Evolutionary conservation across 805 yeast species (phyloP).

Genomic region (Candida endomychidarum): DNA sequence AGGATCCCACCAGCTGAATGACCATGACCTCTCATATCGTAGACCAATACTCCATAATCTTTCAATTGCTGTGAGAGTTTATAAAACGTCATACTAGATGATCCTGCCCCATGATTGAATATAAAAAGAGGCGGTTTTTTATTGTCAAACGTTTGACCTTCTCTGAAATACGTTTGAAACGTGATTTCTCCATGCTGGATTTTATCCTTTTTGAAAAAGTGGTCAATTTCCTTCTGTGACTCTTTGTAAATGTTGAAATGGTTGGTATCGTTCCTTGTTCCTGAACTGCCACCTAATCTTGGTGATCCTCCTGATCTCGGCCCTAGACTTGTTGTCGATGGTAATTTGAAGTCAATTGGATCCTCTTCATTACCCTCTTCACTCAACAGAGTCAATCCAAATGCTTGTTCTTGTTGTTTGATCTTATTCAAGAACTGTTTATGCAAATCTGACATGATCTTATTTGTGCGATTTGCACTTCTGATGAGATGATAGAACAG

Average conservation of each 20-base stretch:
- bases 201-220: conserved; percentile 11
- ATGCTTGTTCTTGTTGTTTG: conserved; percentile 23
- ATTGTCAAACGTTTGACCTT: conserved; percentile 41
- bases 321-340: too few relatives aligned
- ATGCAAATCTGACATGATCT: conserved; percentile 29
- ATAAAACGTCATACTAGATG: conserved; percentile 78
- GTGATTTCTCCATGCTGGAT: conserved; percentile 13
- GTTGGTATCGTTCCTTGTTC: conserved; percentile 12
- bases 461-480: neutral
- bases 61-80: conserved; percentile 41
- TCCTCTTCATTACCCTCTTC: conserved; percentile 16
- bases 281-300: conserved; percentile 7
- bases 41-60: conserved; percentile 70
- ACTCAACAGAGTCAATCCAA: conserved; percentile 21
- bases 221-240: neutral
- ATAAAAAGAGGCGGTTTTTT: conserved; percentile 57
- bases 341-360: neutral
- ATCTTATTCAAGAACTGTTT: conserved; percentile 24
- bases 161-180: conserved; percentile 53
- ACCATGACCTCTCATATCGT: conserved; percentile 90
- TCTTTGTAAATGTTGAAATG: conserved; percentile 10
- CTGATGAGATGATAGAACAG: conserved; percentile 3
- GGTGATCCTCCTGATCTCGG: too few relatives aligned
- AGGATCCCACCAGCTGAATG: conserved; percentile 17
- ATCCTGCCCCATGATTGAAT: conserved; percentile 95